phyloP scores from a whole-genome alignment of 148 eudicot genomes.

The Rhododendron ovatum region DNA sequence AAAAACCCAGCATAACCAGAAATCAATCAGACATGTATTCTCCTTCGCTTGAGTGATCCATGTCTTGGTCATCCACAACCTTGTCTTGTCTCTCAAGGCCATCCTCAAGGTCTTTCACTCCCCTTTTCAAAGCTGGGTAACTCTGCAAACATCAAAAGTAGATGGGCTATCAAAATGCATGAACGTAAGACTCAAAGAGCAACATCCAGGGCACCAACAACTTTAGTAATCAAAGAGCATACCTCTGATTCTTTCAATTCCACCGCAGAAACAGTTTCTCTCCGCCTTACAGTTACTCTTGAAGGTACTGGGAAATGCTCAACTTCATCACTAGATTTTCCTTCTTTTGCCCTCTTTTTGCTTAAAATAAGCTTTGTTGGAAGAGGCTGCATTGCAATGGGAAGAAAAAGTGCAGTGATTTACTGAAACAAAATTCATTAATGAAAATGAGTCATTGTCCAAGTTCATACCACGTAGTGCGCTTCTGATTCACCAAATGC shows the following conservation, averaged over 20 bases:
- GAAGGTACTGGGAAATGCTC: constrained; percentile 84
- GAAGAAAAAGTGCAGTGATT: background rate
- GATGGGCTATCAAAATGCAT: background rate
- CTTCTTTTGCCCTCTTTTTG: constrained; percentile 88
- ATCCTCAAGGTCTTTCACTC: constrained; percentile 38
- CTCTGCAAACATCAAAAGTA: constrained; percentile 28
- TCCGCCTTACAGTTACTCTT: constrained; percentile 59
- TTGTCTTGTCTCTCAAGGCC: constrained; percentile 20
- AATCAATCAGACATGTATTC: constrained; percentile 53
- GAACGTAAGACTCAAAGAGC: background rate
- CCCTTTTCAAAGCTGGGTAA: constrained; percentile 31
- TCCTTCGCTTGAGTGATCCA: constrained; percentile 53
- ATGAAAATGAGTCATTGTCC: background rate
- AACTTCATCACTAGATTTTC: constrained; percentile 65
- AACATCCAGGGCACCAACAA: background rate
- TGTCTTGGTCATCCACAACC: constrained; percentile 37
- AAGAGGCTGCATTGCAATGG: constrained; percentile 59
- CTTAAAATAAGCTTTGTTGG: constrained; percentile 80
- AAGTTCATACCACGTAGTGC: constrained; percentile 55
- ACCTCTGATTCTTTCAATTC: constrained; percentile 61
- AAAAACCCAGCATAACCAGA: background rate
- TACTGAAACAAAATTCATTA: background rate
- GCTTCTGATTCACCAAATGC: constrained; percentile 81
- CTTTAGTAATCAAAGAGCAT: constrained; percentile 1
- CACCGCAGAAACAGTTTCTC: constrained; percentile 43